These are phyloP conservation scores for Alternaria sp. DNA, from an alignment of 2,329 filamentous ascomycete species.

Conservation along the genomic window DNA sequence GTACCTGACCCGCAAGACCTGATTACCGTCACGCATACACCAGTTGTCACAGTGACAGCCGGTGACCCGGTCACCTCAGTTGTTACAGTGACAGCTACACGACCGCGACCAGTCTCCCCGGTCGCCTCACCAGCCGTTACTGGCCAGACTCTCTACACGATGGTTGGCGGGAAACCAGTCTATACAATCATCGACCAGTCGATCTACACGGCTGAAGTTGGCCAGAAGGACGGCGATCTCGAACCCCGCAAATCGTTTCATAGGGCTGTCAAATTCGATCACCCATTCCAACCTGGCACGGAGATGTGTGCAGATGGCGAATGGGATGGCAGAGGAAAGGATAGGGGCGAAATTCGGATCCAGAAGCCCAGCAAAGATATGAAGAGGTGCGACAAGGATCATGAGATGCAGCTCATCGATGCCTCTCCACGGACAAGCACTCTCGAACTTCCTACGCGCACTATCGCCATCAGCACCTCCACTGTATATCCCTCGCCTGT, in stretches of 20 bases:
- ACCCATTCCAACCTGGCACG: constrained; percentile 19
- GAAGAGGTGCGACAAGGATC: constrained; percentile 4
- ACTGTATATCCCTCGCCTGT: background rate
- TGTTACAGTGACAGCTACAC: background rate
- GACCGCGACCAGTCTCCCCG: background rate
- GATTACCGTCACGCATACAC: constrained; percentile 8
- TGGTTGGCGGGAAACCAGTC: constrained; percentile 1
- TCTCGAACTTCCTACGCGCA: background rate
- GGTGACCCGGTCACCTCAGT: constrained; percentile 2
- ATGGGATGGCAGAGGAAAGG: constrained; percentile 34
- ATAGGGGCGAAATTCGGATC: constrained; percentile 22
- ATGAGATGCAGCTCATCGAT: constrained; percentile 15
- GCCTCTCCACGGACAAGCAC: background rate
- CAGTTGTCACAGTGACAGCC: constrained; percentile 1
- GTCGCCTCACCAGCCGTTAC: background rate
- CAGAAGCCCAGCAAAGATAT: constrained; percentile 14
- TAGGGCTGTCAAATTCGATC: constrained; percentile 22
- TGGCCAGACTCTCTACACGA: background rate
- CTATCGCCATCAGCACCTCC: background rate
- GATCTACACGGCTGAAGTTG: background rate
- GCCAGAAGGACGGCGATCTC: background rate
- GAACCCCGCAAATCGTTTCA: constrained; percentile 30
- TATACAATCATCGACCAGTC: background rate
- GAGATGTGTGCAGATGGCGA: constrained; percentile 29
- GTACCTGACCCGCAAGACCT: constrained; percentile 3